Conservation (phyloP, 2,329 filamentous ascomycete genomes). For the Fusarium sacchari region DNA sequence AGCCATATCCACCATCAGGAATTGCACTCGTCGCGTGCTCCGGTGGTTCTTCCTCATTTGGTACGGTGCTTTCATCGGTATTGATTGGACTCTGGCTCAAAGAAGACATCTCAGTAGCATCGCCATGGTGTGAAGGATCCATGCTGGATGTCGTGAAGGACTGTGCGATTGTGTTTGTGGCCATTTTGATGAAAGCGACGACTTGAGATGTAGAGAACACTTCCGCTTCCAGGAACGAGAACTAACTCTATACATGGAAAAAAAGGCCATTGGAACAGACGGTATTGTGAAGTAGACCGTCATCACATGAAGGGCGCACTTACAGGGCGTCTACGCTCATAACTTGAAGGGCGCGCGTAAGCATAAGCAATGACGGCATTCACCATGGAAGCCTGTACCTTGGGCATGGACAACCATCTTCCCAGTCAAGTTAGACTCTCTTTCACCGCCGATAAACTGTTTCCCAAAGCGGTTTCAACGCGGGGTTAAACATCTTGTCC, state of each 20-base stretch:
- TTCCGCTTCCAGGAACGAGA: rapidly evolving
- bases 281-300: rapidly evolving
- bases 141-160: background rate
- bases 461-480: background rate
- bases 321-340: too few species aligned
- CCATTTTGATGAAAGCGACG: background rate
- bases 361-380: background rate
- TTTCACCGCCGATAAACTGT: background rate
- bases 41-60: background rate
- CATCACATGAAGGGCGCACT: background rate
- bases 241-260: background rate
- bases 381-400: too few species aligned
- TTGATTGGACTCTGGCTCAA: background rate
- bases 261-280: background rate
- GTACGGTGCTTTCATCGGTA: background rate
- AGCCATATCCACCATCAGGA: slow-evolving; percentile 12
- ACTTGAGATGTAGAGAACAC: background rate
- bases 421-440: background rate
- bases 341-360: background rate
- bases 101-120: background rate
- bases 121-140: background rate
- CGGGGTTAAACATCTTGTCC: background rate
- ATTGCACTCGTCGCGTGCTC: slow-evolving; percentile 1
- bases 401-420: background rate
- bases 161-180: background rate